These are phyloP conservation scores for Cercospora berteroae DNA, from an alignment of 2,329 filamentous ascomycete species.

Conservation along the genomic window DNA sequence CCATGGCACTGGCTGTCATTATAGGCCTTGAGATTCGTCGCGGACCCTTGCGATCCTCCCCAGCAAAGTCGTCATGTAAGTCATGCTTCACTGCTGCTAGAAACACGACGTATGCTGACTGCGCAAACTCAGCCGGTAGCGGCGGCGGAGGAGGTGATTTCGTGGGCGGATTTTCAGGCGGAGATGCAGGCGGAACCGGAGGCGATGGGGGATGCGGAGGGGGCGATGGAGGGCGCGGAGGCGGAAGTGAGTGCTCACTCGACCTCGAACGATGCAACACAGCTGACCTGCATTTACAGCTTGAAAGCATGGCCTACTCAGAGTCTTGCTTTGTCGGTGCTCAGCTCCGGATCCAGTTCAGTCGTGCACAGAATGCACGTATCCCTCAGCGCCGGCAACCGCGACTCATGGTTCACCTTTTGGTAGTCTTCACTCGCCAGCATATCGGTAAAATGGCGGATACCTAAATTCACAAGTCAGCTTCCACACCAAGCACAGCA, in stretches of 20 bases:
- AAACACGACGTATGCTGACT: neutral
- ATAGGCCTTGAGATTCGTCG: neutral
- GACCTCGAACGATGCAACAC: neutral
- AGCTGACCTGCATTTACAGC: neutral
- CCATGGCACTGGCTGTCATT: constrained; percentile 5
- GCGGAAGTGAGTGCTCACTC: neutral
- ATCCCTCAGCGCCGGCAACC: constrained; percentile 46
- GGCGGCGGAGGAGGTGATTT: neutral
- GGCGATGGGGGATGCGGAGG: neutral
- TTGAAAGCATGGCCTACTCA: constrained; percentile 1
- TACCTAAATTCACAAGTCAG: constrained; percentile 32
- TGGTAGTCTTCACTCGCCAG: constrained; percentile 58
- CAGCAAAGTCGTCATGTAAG: neutral
- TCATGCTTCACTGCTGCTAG: neutral
- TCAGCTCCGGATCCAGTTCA: constrained; percentile 35
- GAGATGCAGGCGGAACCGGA: neutral
- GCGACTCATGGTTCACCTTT: constrained; percentile 54
- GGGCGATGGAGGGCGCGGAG: too few relatives aligned
- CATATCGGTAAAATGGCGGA: constrained; percentile 62
- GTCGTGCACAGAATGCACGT: constrained; percentile 41
- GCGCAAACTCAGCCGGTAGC: neutral
- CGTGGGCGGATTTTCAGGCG: neutral
- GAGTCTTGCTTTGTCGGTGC: constrained; percentile 22
- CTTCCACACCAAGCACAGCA: neutral
- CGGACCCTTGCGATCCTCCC: neutral